Conservation (phyloP, 192 early-diverging fungal species). For the Coemansia umbellata region DNA sequence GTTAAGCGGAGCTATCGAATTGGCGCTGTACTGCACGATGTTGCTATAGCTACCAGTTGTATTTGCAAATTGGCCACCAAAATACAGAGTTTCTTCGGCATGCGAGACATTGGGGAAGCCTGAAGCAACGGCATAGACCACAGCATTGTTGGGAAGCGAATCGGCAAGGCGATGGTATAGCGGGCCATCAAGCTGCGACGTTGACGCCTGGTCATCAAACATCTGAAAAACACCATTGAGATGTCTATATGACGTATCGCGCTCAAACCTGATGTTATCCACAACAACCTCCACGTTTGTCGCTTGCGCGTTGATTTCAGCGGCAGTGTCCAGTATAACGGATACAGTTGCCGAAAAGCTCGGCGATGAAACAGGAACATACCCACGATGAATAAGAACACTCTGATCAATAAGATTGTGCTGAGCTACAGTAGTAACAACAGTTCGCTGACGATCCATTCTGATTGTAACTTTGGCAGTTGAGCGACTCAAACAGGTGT, state of each 20-base stretch:
- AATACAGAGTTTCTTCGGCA: constrained; percentile 39
- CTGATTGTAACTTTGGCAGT: constrained; percentile 22
- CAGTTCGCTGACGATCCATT: constrained; percentile 14
- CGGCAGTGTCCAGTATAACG: constrained; percentile 30
- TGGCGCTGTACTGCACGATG: constrained; percentile 56
- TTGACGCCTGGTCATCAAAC: constrained; percentile 13
- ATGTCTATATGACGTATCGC: constrained; percentile 32
- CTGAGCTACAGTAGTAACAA: constrained; percentile 43
- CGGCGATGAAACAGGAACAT: constrained; percentile 46
- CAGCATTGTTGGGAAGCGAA: constrained; percentile 41
- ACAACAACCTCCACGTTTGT: constrained; percentile 38
- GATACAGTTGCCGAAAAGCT: constrained; percentile 52
- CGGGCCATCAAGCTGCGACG: constrained; percentile 16
- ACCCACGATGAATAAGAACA: constrained; percentile 50
- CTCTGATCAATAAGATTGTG: constrained; percentile 41
- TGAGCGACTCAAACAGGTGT: constrained; percentile 39
- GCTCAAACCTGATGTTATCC: constrained; percentile 32
- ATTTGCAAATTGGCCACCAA: constrained; percentile 61
- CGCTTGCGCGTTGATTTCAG: constrained; percentile 12
- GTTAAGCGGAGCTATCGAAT: constrained; percentile 17
- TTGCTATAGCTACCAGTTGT: constrained; percentile 42
- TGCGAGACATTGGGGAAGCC: constrained; percentile 23
- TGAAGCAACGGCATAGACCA: constrained; percentile 48
- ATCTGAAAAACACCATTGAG: constrained; percentile 45
- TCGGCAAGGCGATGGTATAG: constrained; percentile 36